Base-by-base conservation (phyloP, 768 basidiomycete genomes). In the Melanogaster broomeanus region DNA sequence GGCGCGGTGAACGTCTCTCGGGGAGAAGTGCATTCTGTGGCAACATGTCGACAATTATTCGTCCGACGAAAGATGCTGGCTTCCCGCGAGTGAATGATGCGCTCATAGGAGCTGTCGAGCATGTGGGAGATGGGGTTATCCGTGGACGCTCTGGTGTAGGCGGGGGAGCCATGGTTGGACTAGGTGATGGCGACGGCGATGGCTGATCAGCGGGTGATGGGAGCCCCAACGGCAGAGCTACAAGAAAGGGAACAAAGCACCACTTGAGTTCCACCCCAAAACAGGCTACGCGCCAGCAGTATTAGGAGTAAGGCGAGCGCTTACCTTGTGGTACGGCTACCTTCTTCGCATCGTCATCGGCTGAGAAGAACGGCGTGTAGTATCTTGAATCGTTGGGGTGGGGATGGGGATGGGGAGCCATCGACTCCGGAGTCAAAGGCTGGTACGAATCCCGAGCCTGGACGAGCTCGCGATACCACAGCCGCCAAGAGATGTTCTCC, bases 401-500 rank as follows among this genome's bases (percentile, higher is more conserved):
- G 2, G 64, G 52, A 34, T 39, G 56, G 2, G 64, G 63, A 0
- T 49, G 46, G 21, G 30, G 31, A 12, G 61, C 61, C 21, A 56
- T 28, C 16, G 65, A 60, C 34, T 68, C 63, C 12, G 70, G 68
- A 9, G 68, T 66, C 35, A 63, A 53, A 1, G 67, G 63, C 12
- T 59, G 65, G 42, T 52, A 63, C n/a, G 61, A 12, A 19, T 41
- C 19, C 30, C 71, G 72, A 25, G 70, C 55, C 27, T 72, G 65
- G 45, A 76, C 66, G 61, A 87, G 73, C 55, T 88, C 82, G 56
- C 83, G 79, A 64, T 87, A 81, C 87, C 90, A 90, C 8, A 94
- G 72, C 46, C 92, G 75, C 92, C 92, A 95, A 3, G 88, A 84
- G 48, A 94, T 85, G 62, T 95, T 93, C 71, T 94, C 92, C 25